Base-by-base conservation (phyloP, 108 stramenopile species). In the Chaetoceros muelleri region DNA sequence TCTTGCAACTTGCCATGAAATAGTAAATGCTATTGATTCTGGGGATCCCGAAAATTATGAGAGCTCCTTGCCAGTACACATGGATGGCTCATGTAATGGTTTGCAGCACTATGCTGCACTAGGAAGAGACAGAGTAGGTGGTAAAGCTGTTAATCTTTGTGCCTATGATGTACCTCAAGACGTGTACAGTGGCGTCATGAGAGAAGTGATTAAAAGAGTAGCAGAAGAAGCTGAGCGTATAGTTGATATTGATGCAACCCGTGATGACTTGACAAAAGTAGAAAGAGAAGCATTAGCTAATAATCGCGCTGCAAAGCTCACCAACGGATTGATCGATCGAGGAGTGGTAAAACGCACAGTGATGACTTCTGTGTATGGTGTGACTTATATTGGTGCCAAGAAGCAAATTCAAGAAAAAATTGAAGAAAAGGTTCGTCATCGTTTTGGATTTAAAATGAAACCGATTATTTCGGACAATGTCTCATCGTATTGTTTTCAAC, bases 291-390 rank as follows among this genome's bases (percentile, higher is more conserved):
- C 59, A 23, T 53, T 78, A 0, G 75, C 72, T 50, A 68, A 67
- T 47, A 75, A 94, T 40, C 60, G 69, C 44, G 60, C 76, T 2
- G 96, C 96, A 16, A 81, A 71, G 30, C 73, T 94, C 23, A 78
- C 96, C 28, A 72, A 90, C 51, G 96, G 95, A 13, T 62, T 88
- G 20, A 90, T 99, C 56, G 85, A 84, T 57, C 83, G 99, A 30
- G 96, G 97, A 55, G 96, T 98, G 5, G 95, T 99, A 49, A 99
- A 99, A 70, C 84, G 98, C 68, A 99, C 99, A 45, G 98, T 99
- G n/a, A 99, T 99, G 99, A 99, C 99, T 30, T 92, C 89, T 48
- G 99, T 99, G 5, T 99, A 99, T 59, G 99, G 99, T 26, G 99
- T 99, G 17, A 99, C 99, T 0, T 96, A 80, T 60, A 88, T 98